Evolutionary conservation across 768 basidiomycete species (phyloP).

Genomic region (Leccinum uliginosum): DNA sequence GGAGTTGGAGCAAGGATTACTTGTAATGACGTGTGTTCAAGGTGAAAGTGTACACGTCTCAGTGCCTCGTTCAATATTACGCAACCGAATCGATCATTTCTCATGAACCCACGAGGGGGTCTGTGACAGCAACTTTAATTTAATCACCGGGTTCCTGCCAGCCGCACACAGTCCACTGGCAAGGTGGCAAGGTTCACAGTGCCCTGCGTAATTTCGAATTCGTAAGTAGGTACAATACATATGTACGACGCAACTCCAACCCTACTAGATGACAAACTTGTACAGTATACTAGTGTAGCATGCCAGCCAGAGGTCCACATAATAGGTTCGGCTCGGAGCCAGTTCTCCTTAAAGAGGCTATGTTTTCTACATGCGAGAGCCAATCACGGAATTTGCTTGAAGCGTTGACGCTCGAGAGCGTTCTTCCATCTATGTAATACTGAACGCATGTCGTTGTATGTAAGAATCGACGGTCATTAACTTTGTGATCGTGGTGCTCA

Average conservation of each 20-base stretch:
- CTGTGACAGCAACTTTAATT: not conserved
- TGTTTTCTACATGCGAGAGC: not conserved
- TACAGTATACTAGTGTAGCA: too few relatives aligned
- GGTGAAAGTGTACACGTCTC: not conserved
- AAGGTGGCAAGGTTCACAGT: too few relatives aligned
- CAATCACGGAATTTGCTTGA: not conserved
- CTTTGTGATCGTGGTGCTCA: not conserved
- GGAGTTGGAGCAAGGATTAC: not conserved
- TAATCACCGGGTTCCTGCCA: not conserved
- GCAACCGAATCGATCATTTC: not conserved
- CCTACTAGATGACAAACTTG: not conserved
- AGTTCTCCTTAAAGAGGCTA: not conserved
- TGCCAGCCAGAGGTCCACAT: too few relatives aligned
- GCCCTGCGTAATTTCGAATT: not conserved
- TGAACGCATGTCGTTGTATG: not conserved
- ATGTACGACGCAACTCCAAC: not conserved
- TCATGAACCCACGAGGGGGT: not conserved
- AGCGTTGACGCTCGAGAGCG: not conserved
- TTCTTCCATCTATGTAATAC: not conserved
- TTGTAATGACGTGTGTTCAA: not conserved
- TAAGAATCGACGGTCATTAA: conserved; percentile 13
- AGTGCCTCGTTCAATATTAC: not conserved
- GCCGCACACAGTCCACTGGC: not conserved
- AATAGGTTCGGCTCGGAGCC: not conserved
- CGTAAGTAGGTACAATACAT: not conserved